These are phyloP conservation scores for Ophiocordyceps sinensis DNA, from an alignment of 2,329 filamentous ascomycete species.

Conservation along the genomic window DNA sequence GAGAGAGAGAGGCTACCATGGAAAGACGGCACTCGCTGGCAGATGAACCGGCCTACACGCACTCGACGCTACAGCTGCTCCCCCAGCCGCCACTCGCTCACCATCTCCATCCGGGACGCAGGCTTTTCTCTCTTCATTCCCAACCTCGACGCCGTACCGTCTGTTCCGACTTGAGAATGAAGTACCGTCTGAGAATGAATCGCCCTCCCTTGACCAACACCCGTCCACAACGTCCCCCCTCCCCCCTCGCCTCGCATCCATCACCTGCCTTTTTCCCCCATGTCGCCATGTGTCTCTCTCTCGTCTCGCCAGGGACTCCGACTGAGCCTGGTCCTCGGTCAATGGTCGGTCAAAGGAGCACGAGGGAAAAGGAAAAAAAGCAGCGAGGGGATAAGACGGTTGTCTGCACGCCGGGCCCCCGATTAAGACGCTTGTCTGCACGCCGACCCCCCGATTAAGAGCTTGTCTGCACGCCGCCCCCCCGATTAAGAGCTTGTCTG, in stretches of 20 bases:
- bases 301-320: neutral
- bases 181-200: no score
- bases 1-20: neutral
- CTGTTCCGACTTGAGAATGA: neutral
- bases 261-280: neutral
- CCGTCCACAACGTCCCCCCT: neutral
- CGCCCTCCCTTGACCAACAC: neutral
- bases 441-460: no score
- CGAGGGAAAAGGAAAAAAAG: neutral
- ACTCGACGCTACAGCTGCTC: neutral
- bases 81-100: neutral
- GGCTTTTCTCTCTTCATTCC: neutral
- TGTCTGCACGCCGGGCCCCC: neutral
- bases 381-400: neutral
- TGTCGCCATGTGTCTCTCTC: neutral
- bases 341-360: slow-evolving; percentile 4
- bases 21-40: neutral
- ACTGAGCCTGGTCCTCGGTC: slow-evolving; percentile 2
- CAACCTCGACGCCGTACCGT: neutral
- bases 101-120: no score
- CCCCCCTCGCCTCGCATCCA: neutral
- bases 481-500: no score
- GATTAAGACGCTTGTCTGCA: no score
- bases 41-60: neutral
- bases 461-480: no score